Conservation (phyloP, 2,329 filamentous ascomycete genomes). For the Alternaria novae-zelandiae region DNA sequence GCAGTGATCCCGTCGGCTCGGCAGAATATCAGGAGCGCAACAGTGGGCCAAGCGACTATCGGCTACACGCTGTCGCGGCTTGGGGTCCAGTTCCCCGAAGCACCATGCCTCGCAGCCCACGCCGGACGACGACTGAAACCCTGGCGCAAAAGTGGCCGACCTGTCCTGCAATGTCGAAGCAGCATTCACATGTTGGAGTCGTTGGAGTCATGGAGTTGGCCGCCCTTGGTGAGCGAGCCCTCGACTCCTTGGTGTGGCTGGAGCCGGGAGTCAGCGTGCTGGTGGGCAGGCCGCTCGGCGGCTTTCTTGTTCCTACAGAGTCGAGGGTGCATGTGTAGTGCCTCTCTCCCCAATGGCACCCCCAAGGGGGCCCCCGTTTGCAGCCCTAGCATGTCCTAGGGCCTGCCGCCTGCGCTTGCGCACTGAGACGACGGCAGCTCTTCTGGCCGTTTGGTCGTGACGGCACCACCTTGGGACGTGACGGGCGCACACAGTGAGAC, state of each 20-base stretch:
- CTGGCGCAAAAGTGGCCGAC: conserved; percentile 4
- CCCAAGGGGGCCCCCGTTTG: conserved; percentile 9
- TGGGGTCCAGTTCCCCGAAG: conserved; percentile 20
- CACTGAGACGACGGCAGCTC: conserved; percentile 7
- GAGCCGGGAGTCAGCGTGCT: background rate
- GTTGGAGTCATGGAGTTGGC: background rate
- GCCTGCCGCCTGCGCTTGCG: conserved; percentile 13
- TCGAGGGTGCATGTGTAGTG: conserved; percentile 9
- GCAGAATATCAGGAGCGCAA: background rate
- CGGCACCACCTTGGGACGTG: background rate
- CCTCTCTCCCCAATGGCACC: background rate
- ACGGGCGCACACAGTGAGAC: background rate
- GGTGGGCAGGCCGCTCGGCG: background rate
- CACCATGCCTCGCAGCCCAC: background rate
- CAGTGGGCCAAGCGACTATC: conserved; percentile 15
- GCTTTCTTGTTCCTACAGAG: conserved; percentile 7
- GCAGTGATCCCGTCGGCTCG: conserved; percentile 27
- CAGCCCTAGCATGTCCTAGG: conserved; percentile 8
- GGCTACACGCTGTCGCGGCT: conserved; percentile 21
- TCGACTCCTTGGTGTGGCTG: background rate
- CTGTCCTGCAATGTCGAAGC: background rate
- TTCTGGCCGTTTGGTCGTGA: background rate
- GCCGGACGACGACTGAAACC: conserved; percentile 5
- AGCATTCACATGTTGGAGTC: background rate
- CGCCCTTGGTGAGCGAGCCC: background rate